phyloP scores from a whole-genome alignment of 164 flowering plant genomes.

The Saururus chinensis region DNA sequence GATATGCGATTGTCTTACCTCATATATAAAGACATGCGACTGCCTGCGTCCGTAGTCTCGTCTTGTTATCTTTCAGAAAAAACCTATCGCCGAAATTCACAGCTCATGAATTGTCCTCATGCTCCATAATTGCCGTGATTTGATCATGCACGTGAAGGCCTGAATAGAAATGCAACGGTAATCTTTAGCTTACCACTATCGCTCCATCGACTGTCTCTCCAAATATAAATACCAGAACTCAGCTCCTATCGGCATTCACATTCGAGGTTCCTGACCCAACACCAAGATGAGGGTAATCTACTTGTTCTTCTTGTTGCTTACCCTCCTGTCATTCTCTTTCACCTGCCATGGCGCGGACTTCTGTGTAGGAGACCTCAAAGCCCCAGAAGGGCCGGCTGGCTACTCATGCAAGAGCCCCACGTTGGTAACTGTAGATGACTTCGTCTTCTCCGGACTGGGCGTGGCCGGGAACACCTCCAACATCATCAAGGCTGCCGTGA shows the following conservation, averaged over 20 bases:
- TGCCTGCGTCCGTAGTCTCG: not conserved
- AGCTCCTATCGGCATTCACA: not conserved
- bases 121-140: not conserved
- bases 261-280: not conserved
- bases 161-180: not conserved
- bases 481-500: conserved; percentile 63
- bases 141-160: not conserved
- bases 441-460: conserved; percentile 49
- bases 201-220: not conserved
- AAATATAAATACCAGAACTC: not conserved
- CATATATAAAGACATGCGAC: no score
- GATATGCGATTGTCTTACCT: no score
- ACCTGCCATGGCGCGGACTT: conserved; percentile 42
- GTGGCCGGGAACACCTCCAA: conserved; percentile 62
- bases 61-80: no score
- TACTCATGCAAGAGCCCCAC: conserved; percentile 55
- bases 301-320: conserved; percentile 8
- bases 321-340: conserved; percentile 19
- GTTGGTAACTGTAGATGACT: conserved; percentile 43
- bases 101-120: not conserved
- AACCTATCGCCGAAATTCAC: not conserved
- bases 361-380: conserved; percentile 57
- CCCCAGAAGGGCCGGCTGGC: conserved; percentile 50
- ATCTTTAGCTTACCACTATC: not conserved
- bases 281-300: not conserved